phyloP scores from a whole-genome alignment of 2,329 filamentous ascomycete genomes.

The Penicillium frequentans region DNA sequence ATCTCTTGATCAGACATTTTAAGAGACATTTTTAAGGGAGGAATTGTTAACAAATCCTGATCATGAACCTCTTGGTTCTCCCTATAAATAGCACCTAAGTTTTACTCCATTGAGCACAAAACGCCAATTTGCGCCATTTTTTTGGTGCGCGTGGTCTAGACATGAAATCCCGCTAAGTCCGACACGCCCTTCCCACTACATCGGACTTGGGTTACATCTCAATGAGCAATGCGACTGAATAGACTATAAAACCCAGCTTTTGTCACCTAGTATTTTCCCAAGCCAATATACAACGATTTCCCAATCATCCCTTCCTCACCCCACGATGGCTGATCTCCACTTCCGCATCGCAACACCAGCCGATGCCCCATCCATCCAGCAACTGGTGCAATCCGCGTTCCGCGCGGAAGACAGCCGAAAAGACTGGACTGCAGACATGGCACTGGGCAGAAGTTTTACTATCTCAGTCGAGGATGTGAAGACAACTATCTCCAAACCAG shows the following conservation, averaged over 20 bases:
- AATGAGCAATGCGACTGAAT: neutral
- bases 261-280: neutral
- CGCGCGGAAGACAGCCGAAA: constrained; percentile 40
- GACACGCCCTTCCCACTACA: neutral
- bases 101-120: neutral
- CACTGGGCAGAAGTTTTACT: constrained; percentile 25
- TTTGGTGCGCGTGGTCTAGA: neutral
- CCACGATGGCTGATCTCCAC: constrained; percentile 21
- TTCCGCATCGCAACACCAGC: constrained; percentile 41
- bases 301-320: neutral
- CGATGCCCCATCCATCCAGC: constrained; percentile 38
- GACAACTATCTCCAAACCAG: constrained; percentile 26
- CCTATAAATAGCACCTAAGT: too few relatives aligned
- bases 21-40: too few relatives aligned
- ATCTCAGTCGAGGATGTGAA: constrained; percentile 23
- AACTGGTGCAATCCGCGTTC: constrained; percentile 44
- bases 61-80: too few relatives aligned
- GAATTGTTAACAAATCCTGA: too few relatives aligned
- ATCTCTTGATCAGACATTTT: too few relatives aligned
- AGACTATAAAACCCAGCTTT: neutral
- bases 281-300: neutral
- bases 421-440: constrained; percentile 38
- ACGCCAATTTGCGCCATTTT: neutral
- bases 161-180: neutral
- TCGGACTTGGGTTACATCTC: neutral